Percentiles rank a stretch among this genome's conserved stretches.
Conservation (phyloP, 305 asterid genomes). For the Striga hermonthica region DNA sequence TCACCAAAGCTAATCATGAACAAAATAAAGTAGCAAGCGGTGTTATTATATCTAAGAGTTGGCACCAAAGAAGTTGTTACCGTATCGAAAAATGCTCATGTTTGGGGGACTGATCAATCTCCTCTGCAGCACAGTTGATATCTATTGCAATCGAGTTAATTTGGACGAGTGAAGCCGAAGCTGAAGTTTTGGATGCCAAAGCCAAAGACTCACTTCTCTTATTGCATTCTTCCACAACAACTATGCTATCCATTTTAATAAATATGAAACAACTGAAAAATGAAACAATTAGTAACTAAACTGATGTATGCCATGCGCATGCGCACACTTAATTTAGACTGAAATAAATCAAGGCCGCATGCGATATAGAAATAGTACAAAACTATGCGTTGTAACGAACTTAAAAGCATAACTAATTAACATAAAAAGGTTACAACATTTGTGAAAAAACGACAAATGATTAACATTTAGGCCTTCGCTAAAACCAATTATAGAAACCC, state of each 20-base stretch:
- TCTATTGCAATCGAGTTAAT: constrained; percentile 50
- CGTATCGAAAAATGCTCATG: constrained; percentile 71
- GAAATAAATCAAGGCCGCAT: constrained; percentile 8
- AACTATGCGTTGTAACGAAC: not conserved
- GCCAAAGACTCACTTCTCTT: constrained; percentile 30
- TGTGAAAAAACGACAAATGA: not conserved
- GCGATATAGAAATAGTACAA: constrained; percentile 23
- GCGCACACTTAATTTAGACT: not conserved
- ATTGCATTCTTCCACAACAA: constrained; percentile 38
- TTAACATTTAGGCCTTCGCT: not conserved
- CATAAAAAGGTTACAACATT: not conserved
- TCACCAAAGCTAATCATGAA: constrained; percentile 5
- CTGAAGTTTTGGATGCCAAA: constrained; percentile 36
- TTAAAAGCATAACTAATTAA: constrained; percentile 1
- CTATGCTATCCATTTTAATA: constrained; percentile 45
- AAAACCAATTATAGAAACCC: constrained; percentile 35
- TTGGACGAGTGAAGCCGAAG: constrained; percentile 39
- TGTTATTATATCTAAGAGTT: not conserved
- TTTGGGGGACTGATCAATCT: constrained; percentile 33
- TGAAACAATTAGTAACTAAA: constrained; percentile 19
- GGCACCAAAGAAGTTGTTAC: constrained; percentile 35
- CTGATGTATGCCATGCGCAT: not conserved
- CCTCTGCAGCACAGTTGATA: constrained; percentile 39
- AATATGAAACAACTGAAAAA: constrained; percentile 28
- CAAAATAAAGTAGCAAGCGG: not conserved